Base-by-base conservation (phyloP, 768 basidiomycete genomes). In the Paxillus involutus region DNA sequence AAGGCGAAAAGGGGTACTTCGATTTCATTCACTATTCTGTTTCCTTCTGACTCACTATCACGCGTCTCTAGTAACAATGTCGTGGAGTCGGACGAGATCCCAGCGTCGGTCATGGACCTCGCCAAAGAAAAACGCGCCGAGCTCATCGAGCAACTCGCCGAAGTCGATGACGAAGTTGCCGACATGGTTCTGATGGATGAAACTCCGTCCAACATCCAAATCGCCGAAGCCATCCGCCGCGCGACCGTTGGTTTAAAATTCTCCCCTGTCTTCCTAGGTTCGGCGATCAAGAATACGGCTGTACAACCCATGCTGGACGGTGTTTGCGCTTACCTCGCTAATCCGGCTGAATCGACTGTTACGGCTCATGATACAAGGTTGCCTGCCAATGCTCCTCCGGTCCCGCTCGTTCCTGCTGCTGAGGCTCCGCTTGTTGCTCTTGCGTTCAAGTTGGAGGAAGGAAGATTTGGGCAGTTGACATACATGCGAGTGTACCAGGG, bases 401-500 rank as follows among this genome's bases (percentile, higher is more conserved):
- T 97, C 7, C 79, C 85, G 0, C 81, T 98, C 16, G 77, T 79
- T 9, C 94, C 95, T 30, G 94, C 94, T 8, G 84, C 91, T 0
- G 80, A 84, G 29, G 91, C 91, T 0, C 92, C 95, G 4, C 78
- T 98, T 29, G 89, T 99, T 55, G 95, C 91, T 8, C 76, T 99
- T 47, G 97, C 97, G 12, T 99, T 99, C 82, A 99, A 99, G 76
- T 78, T 99, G 43, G 97, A 99, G 71, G 97, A 99, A 75, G 95
- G 96, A 4, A 81, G 91, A 21, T 99, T 91, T 66, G 97, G 97
- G 10, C 97, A 99, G 72, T 74, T 99, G 66, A 99, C 97, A 0
- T 99, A 99, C 71, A 94, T 99, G 85, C 80, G 97, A 17, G 91
- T 99, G 51, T 99, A 99, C 64, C 97, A 98, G 70, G 97, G 97